A percentile compares a stretch with the other conserved stretches of the same genome.
Conservation (phyloP, 257 asterid species). For the Knoxia roxburghii region DNA sequence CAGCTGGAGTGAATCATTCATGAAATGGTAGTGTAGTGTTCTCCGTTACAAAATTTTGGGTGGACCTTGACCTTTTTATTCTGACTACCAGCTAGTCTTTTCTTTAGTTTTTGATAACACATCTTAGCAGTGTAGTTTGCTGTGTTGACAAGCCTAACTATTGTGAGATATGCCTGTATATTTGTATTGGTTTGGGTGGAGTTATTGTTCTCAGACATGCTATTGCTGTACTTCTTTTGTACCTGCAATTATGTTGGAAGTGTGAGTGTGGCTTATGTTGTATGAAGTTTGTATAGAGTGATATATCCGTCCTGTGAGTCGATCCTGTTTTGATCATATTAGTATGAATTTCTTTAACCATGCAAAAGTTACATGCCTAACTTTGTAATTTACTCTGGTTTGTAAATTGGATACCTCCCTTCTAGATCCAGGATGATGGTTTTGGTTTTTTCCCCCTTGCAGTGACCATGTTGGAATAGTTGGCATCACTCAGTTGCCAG, state of each 20-base stretch:
- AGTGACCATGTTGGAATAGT: constrained; percentile 14
- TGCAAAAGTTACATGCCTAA: background rate
- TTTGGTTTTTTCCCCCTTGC: constrained; percentile 1
- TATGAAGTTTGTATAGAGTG: background rate
- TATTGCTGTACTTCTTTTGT: background rate
- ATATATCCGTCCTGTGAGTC: background rate
- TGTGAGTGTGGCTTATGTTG: background rate
- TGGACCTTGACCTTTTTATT: background rate
- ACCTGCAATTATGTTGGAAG: background rate
- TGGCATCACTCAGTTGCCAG: constrained; percentile 16
- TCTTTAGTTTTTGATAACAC: background rate
- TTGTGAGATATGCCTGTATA: background rate
- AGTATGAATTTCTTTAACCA: background rate
- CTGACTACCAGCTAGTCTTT: background rate
- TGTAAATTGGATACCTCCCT: background rate
- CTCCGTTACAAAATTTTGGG: background rate
- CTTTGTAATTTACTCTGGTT: background rate
- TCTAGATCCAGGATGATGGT: background rate
- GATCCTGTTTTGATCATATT: background rate
- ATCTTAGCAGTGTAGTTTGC: background rate
- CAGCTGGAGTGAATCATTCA: constrained; percentile 1
- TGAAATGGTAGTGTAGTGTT: constrained; percentile 1
- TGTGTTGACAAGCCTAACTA: background rate
- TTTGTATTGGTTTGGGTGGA: background rate
- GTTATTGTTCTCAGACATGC: background rate